These are phyloP conservation scores for Camelina hispida DNA, from an alignment of 345 rosid genomes.

Conservation along the genomic window DNA sequence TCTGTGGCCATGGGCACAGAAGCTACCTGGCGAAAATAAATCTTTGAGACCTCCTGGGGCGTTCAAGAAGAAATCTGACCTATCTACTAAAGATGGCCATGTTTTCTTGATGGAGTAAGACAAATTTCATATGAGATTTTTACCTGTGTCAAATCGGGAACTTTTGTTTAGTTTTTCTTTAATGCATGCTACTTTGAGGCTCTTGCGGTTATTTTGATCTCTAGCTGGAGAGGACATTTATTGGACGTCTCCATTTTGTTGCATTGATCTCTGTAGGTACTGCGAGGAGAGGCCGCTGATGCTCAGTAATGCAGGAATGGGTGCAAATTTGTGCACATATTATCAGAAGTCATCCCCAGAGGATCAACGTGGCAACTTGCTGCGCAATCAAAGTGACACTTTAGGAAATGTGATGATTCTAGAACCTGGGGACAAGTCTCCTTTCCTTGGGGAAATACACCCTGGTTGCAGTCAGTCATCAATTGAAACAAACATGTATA, in stretches of 20 bases:
- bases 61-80: constrained; percentile 98
- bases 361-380: constrained; percentile 67
- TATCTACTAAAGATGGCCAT: constrained; percentile 96
- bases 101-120: constrained; percentile 96
- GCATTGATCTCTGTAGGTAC: constrained; percentile 56
- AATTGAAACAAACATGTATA: constrained; percentile 92
- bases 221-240: constrained; percentile 5
- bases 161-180: background rate
- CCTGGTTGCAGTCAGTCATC: constrained; percentile 84
- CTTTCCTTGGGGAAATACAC: constrained; percentile 93
- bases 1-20: constrained; percentile 84
- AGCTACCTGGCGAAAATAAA: constrained; percentile 89
- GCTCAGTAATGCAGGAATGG: constrained; percentile 93
- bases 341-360: constrained; percentile 79
- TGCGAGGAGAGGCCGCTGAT: constrained; percentile 96
- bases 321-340: constrained; percentile 90
- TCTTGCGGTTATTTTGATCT: constrained; percentile 19
- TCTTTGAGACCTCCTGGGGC: constrained; percentile 97
- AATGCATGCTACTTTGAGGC: constrained; percentile 22
- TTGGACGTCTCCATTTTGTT: constrained; percentile 24
- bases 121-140: constrained; percentile 20
- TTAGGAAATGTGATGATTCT: constrained; percentile 73
- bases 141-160: constrained; percentile 3
- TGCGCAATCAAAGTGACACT: constrained; percentile 62
- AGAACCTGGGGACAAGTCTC: constrained; percentile 91